Conservation (phyloP, 768 basidiomycete genomes). For the Termitomyces sp. region DNA sequence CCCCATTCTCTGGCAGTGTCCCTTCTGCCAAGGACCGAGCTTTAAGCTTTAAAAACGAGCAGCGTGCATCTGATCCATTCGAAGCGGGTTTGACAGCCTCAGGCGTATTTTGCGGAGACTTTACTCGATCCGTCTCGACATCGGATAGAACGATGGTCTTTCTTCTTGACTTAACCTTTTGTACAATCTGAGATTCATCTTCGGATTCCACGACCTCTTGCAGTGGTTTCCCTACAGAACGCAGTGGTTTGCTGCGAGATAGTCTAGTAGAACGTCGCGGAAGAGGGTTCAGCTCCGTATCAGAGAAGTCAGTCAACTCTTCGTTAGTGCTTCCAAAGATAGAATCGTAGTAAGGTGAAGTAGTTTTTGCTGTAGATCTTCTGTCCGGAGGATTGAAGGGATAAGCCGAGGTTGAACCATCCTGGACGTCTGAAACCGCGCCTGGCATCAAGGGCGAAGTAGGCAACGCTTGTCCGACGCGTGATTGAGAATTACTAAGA, state of each 20-base stretch:
- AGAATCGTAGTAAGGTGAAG: constrained; percentile 11
- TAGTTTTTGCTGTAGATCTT: not conserved
- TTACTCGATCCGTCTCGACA: constrained; percentile 4
- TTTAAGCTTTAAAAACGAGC: not conserved
- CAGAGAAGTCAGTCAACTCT: constrained; percentile 21
- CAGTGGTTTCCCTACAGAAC: not conserved
- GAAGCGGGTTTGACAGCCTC: not conserved
- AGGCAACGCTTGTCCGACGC: constrained; percentile 1
- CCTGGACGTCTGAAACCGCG: not conserved
- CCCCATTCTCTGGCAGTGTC: not conserved
- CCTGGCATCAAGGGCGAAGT: constrained; percentile 10
- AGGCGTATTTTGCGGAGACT: not conserved
- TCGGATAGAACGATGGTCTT: constrained; percentile 11
- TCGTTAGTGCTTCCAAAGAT: constrained; percentile 18
- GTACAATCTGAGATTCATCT: not conserved
- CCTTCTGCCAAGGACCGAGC: not conserved
- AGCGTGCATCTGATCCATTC: not conserved
- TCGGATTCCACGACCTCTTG: constrained; percentile 8
- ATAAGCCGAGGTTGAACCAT: not conserved
- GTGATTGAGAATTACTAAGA: constrained; percentile 5
- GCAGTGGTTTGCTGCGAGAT: not conserved
- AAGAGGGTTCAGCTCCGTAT: constrained; percentile 1
- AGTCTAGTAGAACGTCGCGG: not conserved
- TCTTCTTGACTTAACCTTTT: constrained; percentile 4
- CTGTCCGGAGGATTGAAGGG: not conserved